Evolutionary conservation across 2,329 filamentous ascomycete genomes (phyloP).

Genomic region (Beauveria medogensis): DNA sequence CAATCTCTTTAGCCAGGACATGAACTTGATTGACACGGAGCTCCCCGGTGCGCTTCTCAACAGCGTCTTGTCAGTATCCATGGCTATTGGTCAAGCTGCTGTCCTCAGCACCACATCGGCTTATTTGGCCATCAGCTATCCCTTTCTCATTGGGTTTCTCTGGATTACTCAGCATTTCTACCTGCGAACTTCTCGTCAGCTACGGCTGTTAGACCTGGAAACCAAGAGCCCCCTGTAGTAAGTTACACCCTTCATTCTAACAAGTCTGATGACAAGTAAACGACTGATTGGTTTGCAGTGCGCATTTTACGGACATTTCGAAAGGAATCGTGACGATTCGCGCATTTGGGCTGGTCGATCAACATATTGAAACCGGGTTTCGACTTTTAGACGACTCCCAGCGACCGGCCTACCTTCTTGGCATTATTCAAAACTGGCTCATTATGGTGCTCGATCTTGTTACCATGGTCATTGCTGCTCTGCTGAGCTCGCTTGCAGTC

Average conservation of each 20-base stretch:
- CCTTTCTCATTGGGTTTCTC: conserved; percentile 34
- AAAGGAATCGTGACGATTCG: conserved; percentile 45
- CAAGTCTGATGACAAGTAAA: too few relatives aligned
- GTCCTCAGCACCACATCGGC: conserved; percentile 21
- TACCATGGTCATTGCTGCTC: conserved; percentile 36
- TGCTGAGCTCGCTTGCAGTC: conserved; percentile 39
- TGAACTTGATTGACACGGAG: conserved; percentile 32
- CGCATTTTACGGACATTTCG: conserved; percentile 46
- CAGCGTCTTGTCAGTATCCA: conserved; percentile 12
- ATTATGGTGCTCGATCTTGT: conserved; percentile 40
- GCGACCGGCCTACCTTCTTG: conserved; percentile 46
- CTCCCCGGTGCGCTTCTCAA: conserved; percentile 28
- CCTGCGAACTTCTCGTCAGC: conserved; percentile 49
- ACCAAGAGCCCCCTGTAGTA: conserved; percentile 48
- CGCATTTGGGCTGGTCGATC: conserved; percentile 44
- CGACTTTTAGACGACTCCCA: conserved; percentile 44
- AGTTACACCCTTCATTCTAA: too few relatives aligned
- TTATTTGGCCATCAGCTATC: conserved; percentile 42
- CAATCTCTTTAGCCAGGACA: conserved; percentile 39
- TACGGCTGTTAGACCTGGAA: conserved; percentile 54
- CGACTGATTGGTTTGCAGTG: conserved; percentile 3
- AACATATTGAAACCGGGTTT: conserved; percentile 34
- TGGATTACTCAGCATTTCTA: conserved; percentile 45
- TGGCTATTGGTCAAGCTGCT: too few relatives aligned
- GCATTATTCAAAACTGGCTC: conserved; percentile 50